These are phyloP conservation scores for Penicillium griseofulvum DNA, from an alignment of 2,329 filamentous ascomycete genomes.

Conservation along the genomic window DNA sequence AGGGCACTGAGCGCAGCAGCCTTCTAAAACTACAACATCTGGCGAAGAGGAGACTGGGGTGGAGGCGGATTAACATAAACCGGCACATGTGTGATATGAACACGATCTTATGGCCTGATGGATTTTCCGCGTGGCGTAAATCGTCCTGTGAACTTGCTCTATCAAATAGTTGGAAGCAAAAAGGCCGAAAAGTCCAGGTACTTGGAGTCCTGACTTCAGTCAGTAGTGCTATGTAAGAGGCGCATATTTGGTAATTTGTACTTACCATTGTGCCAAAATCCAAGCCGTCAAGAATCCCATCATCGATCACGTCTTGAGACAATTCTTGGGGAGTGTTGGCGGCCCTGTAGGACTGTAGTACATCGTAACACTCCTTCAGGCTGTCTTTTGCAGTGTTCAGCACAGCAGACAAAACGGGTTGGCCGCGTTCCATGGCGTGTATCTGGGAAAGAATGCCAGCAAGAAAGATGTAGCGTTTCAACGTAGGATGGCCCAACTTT, in stretches of 20 bases:
- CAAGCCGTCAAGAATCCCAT: not conserved
- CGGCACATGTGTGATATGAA: not conserved
- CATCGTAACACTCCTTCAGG: constrained; percentile 8
- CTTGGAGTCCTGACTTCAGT: not conserved
- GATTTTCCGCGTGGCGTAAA: constrained; percentile 5
- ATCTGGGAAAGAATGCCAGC: constrained; percentile 8
- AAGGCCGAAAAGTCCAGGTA: not conserved
- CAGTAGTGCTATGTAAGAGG: not conserved
- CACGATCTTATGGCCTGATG: constrained; percentile 5
- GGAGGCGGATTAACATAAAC: not conserved
- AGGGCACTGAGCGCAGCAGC: not conserved
- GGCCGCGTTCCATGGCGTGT: constrained; percentile 11
- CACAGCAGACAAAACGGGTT: constrained; percentile 11
- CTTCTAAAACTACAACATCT: not conserved
- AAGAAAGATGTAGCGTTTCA: constrained; percentile 13
- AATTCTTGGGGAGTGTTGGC: not conserved
- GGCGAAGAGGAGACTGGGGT: not conserved
- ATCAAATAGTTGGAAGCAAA: not conserved
- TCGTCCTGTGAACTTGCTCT: too few species aligned
- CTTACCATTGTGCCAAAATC: not conserved
- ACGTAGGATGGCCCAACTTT: constrained; percentile 10
- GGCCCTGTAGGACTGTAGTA: constrained; percentile 6
- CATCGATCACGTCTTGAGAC: not conserved
- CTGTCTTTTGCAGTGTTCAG: constrained; percentile 8
- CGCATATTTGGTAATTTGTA: not conserved